A percentile compares a stretch with the other conserved stretches of the same genome.
These are phyloP conservation scores for Aspergillus sp. DNA, from an alignment of 2,329 filamentous ascomycete genomes.

Conservation along the genomic window DNA sequence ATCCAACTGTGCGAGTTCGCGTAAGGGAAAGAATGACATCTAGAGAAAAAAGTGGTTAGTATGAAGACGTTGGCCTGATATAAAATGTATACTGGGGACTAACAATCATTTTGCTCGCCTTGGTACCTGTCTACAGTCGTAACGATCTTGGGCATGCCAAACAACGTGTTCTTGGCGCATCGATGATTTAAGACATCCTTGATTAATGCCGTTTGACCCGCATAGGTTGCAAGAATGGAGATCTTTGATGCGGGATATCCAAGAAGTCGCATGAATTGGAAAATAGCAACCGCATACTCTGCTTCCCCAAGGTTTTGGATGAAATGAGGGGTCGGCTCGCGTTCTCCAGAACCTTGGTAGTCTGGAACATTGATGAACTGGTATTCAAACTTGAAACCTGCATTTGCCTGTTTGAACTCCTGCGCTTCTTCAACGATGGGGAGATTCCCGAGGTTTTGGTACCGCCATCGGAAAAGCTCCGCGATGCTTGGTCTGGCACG, in stretches of 20 bases:
- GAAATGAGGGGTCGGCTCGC: constrained; percentile 88
- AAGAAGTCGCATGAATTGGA: constrained; percentile 94
- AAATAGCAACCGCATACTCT: constrained; percentile 93
- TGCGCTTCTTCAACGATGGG: constrained; percentile 66
- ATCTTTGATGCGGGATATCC: constrained; percentile 85
- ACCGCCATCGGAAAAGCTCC: constrained; percentile 90
- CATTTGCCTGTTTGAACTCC: constrained; percentile 80
- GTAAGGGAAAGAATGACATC: constrained; percentile 93
- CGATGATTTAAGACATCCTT: constrained; percentile 81
- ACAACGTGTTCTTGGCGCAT: constrained; percentile 78
- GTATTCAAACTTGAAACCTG: constrained; percentile 90
- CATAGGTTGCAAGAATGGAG: constrained; percentile 88
- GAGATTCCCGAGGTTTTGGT: constrained; percentile 75
- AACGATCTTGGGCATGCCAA: constrained; percentile 84
- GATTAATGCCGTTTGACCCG: constrained; percentile 85
- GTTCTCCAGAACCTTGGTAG: constrained; percentile 87
- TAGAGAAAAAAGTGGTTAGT: constrained; percentile 38
- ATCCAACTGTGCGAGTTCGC: constrained; percentile 83
- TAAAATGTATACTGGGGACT: constrained; percentile 40
- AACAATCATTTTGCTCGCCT: constrained; percentile 98
- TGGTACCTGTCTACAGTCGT: constrained; percentile 98
- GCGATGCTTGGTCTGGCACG: constrained; percentile 85
- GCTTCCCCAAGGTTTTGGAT: constrained; percentile 96
- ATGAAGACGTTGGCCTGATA: not conserved
- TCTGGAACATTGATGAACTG: constrained; percentile 95